A percentile compares a stretch with the other conserved stretches of the same genome.
Evolutionary conservation across 148 eudicot species (phyloP).

Genomic region (Nyssa sinensis): DNA sequence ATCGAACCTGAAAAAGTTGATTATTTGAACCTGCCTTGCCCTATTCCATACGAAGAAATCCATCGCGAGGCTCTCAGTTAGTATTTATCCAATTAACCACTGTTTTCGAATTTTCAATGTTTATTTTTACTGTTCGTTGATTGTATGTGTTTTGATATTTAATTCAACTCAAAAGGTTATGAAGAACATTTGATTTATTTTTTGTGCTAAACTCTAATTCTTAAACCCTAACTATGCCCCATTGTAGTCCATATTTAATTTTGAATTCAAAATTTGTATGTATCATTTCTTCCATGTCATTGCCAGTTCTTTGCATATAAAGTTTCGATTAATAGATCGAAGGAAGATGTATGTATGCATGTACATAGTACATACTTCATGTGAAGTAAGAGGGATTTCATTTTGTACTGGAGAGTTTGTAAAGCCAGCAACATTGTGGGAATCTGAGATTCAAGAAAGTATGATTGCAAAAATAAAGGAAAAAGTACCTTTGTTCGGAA

Average conservation of each 20-base stretch:
- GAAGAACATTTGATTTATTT: background rate
- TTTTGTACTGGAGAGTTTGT: background rate
- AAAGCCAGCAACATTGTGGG: background rate
- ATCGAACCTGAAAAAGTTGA: conserved; percentile 57
- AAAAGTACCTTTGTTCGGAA: background rate
- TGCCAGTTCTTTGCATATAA: background rate
- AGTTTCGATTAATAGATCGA: background rate
- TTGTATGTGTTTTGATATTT: background rate
- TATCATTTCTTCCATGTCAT: too few relatives aligned
- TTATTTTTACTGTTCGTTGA: background rate
- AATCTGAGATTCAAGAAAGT: background rate
- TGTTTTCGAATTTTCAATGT: background rate
- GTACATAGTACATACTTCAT: background rate
- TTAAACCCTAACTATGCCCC: background rate
- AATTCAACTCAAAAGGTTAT: background rate
- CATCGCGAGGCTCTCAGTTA: conserved; percentile 91
- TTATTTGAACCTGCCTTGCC: conserved; percentile 77
- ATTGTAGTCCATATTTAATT: background rate
- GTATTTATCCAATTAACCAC: conserved; percentile 10
- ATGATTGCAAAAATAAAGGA: too few relatives aligned
- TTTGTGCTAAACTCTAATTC: background rate
- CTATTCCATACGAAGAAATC: conserved; percentile 84
- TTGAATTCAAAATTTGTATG: too few relatives aligned
- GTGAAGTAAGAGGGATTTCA: background rate
- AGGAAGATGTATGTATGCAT: background rate